Evolutionary conservation across 805 yeast species (phyloP).

Genomic region (Candida xyloterini): DNA sequence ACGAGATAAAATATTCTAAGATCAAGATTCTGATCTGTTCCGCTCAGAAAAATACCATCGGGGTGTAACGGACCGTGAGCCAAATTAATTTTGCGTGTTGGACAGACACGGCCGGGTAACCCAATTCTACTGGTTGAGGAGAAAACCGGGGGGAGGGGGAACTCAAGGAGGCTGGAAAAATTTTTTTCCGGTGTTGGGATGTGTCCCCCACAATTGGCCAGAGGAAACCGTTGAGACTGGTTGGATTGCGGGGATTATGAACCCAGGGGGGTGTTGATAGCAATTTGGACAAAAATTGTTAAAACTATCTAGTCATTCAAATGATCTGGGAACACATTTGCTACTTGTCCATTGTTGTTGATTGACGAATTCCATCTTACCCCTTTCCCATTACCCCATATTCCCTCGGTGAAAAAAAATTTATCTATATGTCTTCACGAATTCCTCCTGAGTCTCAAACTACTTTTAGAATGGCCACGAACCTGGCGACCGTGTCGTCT

Average conservation of each 20-base stretch:
- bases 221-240: constrained; percentile 6
- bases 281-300: background rate
- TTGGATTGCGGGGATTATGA: constrained; percentile 2
- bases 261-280: background rate
- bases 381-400: constrained; percentile 8
- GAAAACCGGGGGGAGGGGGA: too few relatives aligned
- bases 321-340: too few relatives aligned
- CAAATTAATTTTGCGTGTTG: background rate
- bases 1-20: too few relatives aligned
- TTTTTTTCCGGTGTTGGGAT: constrained; percentile 9
- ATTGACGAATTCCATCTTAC: background rate
- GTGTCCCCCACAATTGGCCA: constrained; percentile 11
- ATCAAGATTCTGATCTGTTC: background rate
- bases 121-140: background rate
- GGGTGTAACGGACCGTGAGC: constrained; percentile 6
- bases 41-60: background rate
- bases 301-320: too few relatives aligned
- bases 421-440: constrained; percentile 22
- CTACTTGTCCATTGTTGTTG: too few relatives aligned
- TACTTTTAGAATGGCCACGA: constrained; percentile 31
- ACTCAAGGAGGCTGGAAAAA: constrained; percentile 1
- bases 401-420: constrained; percentile 8
- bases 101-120: constrained; percentile 3
- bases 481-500: constrained; percentile 4
- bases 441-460: constrained; percentile 29